Base-by-base conservation (phyloP, 768 basidiomycete genomes). In the Lepiota subincarnata region DNA sequence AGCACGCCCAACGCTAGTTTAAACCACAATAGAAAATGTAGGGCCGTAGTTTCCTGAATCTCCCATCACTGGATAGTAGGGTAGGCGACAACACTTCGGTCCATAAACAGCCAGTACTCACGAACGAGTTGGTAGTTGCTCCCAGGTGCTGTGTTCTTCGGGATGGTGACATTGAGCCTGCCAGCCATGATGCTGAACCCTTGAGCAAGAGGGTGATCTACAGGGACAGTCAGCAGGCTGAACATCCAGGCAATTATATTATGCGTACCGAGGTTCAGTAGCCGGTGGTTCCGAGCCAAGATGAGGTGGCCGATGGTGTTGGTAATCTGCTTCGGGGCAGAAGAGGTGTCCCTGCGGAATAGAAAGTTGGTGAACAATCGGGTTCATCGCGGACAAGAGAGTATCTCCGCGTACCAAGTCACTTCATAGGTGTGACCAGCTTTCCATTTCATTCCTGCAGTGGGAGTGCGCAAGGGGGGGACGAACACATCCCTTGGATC, bases 11-110 rank as follows among this genome's bases (percentile, higher is more conserved):
- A 19, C 19, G 18, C 38, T 3, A 39, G 8, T n/a, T 72, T 62
- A 74, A 42, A 62, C 49, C 14, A 59, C 63, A 53, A 83, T 82
- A 11, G 69, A 70, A 59, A 83, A 83, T 40, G 48, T 13, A 6
- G 64, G 65, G 24, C 80, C 74, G 48, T 66, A 73, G 59, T 81
- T 76, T 28, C 80, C 80, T 46, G 79, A 81, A 59, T 82, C 79
- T 6, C 80, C 80, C 49, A 80, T 72, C 41, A 82, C 80, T 80
- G 53, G 18, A 49, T 39, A 54, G 40, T 26, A 20, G 40, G 45
- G 35, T 43, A 48, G 42, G 18, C 42, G 8, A 31, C 55, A n/a
- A 59, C 47, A 41, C 28, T 45, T 46, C n/a, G 26, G 19, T 50
- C 41, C 18, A 10, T 4, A 16, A 4, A 3, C 24, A 22, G n/a